These are phyloP conservation scores for Tylopilus orsonianus DNA, from an alignment of 1,284 basidiomycete genomes.

Conservation along the genomic window DNA sequence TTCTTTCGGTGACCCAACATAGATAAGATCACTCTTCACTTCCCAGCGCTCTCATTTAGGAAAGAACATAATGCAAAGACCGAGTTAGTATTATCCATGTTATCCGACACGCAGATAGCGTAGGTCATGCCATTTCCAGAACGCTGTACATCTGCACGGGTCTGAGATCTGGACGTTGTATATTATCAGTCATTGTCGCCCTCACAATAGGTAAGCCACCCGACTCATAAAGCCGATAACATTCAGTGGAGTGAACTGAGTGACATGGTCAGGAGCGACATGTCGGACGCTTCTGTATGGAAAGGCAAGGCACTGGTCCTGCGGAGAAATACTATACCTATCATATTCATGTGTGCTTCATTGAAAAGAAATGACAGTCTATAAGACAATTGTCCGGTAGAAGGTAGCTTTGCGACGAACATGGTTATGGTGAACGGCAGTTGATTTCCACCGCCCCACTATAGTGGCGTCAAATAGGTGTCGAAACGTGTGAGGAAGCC, in stretches of 20 bases:
- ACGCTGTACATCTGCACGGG: not conserved
- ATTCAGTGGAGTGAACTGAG: not conserved
- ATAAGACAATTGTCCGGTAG: not conserved
- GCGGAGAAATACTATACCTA: not conserved
- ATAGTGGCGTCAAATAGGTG: not conserved
- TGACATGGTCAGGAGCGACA: not conserved
- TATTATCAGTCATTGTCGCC: not conserved
- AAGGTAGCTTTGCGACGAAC: not conserved
- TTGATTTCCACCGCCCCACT: not conserved
- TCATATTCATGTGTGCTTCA: not conserved
- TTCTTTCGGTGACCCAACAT: not conserved
- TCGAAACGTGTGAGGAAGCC: not conserved
- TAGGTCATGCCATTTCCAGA: not conserved
- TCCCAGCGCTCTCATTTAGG: not conserved
- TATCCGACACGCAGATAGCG: not conserved
- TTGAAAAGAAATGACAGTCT: not conserved
- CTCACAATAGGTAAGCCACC: not conserved
- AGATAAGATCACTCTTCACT: not conserved
- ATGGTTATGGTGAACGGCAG: slow-evolving; percentile 8
- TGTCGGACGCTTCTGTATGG: not conserved
- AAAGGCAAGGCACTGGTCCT: not conserved
- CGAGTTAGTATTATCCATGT: not conserved
- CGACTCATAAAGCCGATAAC: not conserved
- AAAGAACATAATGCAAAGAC: slow-evolving; percentile 4
- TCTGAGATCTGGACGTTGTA: too few relatives aligned